These are phyloP conservation scores for Peronospora farinosa DNA, from an alignment of 352 stramenopile genomes.

Conservation along the genomic window DNA sequence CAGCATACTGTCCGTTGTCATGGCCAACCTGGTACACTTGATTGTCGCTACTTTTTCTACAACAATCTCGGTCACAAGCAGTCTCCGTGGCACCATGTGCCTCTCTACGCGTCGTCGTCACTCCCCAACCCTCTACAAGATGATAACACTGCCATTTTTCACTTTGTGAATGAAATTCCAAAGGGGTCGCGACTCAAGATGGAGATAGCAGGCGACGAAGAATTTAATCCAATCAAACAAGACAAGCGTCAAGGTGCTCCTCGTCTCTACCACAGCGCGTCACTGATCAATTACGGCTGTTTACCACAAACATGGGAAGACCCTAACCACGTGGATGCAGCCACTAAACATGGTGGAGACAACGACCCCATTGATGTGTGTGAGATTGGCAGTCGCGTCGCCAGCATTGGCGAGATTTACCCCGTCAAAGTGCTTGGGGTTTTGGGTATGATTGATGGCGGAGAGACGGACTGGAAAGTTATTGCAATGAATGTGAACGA, in stretches of 20 bases:
- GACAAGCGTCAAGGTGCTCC: constrained; percentile 97
- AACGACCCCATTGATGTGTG: constrained; percentile 99
- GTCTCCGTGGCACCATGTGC: constrained; percentile 91
- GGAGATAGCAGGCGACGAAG: constrained; percentile 89
- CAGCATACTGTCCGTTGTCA: constrained; percentile 64
- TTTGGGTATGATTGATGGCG: constrained; percentile 98
- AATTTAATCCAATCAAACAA: constrained; percentile 94
- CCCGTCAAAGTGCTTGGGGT: constrained; percentile 96
- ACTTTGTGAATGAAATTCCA: constrained; percentile 94
- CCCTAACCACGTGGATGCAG: constrained; percentile 90
- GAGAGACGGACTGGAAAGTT: constrained; percentile 99
- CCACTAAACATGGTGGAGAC: constrained; percentile 90
- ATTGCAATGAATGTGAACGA: constrained; percentile 95
- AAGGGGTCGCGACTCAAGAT: constrained; percentile 87
- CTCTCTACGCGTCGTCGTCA: constrained; percentile 52
- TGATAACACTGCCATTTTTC: constrained; percentile 53
- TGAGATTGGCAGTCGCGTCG: constrained; percentile 93
- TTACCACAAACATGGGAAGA: constrained; percentile 99
- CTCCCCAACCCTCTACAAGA: constrained; percentile 32
- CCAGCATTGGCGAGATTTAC: constrained; percentile 90
- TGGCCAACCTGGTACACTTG: constrained; percentile 55
- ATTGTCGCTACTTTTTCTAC: constrained; percentile 82
- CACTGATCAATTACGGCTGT: constrained; percentile 95
- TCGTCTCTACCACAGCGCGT: constrained; percentile 83
- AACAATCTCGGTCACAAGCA: constrained; percentile 67